Conservation (phyloP, 352 stramenopile genomes). For the Vaucheria bursata region DNA sequence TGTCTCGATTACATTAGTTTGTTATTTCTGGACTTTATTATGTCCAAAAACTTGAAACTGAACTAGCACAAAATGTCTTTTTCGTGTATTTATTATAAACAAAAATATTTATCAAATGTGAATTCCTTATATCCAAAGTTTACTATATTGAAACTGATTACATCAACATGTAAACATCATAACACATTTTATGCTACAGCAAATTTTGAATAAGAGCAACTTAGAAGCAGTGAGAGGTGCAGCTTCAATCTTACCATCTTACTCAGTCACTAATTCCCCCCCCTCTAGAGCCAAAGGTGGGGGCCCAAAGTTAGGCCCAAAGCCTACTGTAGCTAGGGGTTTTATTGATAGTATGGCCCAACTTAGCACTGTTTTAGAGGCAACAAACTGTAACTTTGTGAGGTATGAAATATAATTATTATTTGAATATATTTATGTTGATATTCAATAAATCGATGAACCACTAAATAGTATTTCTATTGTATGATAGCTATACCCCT, state of each 20-base stretch:
- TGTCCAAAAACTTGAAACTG: too few relatives aligned
- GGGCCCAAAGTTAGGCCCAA: slow-evolving; percentile 35
- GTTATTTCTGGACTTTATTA: too few relatives aligned
- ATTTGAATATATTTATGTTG: slow-evolving; percentile 80
- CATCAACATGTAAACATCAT: too few relatives aligned
- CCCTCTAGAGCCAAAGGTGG: background rate
- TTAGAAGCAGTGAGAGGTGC: background rate
- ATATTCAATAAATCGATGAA: too few relatives aligned
- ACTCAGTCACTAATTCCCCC: background rate
- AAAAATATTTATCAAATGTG: too few relatives aligned
- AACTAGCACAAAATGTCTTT: too few relatives aligned
- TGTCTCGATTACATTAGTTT: too few relatives aligned
- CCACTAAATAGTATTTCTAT: slow-evolving; percentile 63
- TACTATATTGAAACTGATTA: too few relatives aligned
- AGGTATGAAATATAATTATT: slow-evolving; percentile 68
- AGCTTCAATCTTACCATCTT: background rate
- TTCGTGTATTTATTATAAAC: too few relatives aligned
- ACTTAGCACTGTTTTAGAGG: slow-evolving; percentile 61
- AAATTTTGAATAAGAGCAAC: too few relatives aligned
- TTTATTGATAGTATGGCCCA: slow-evolving; percentile 63
- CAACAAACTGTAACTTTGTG: slow-evolving; percentile 68
- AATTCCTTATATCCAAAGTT: too few relatives aligned
- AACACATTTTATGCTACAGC: too few relatives aligned
- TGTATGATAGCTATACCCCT: background rate
- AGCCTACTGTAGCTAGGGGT: slow-evolving; percentile 53